Percentiles rank a stretch among this genome's conserved stretches.
Evolutionary conservation across 768 basidiomycete genomes (phyloP).

Genomic region (Rubroboletus satanas): DNA sequence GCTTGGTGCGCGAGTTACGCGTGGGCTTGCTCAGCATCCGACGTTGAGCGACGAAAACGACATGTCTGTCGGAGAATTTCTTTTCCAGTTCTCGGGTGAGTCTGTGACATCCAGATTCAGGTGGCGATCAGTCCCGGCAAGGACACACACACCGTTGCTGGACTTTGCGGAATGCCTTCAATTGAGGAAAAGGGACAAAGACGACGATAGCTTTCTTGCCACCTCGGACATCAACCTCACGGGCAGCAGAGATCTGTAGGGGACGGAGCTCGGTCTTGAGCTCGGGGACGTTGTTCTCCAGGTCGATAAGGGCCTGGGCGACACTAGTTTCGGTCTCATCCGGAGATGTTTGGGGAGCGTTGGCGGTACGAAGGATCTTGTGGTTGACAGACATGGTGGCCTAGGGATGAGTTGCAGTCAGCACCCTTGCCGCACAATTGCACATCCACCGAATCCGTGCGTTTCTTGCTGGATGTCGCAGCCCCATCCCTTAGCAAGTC

Average conservation of each 20-base stretch:
- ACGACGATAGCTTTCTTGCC: conserved; percentile 99
- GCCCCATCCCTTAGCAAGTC: conserved; percentile 20
- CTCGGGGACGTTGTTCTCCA: conserved; percentile 97
- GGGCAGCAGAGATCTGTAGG: conserved; percentile 96
- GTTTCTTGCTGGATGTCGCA: conserved; percentile 19
- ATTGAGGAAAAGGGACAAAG: conserved; percentile 94
- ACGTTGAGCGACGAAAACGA: conserved; percentile 98
- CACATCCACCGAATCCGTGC: conserved; percentile 56
- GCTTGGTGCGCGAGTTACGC: conserved; percentile 85
- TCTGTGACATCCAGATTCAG: conserved; percentile 41
- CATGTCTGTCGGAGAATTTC: conserved; percentile 99
- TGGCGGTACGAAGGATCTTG: conserved; percentile 96
- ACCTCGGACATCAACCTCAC: conserved; percentile 97
- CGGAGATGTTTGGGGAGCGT: conserved; percentile 84
- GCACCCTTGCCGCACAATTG: conserved; percentile 40
- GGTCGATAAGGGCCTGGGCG: conserved; percentile 94
- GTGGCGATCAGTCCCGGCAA: background rate
- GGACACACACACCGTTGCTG: conserved; percentile 70
- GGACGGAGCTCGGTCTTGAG: conserved; percentile 94
- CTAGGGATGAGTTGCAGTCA: conserved; percentile 26
- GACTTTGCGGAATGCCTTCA: conserved; percentile 98
- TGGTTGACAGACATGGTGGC: conserved; percentile 64
- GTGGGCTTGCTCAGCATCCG: conserved; percentile 97
- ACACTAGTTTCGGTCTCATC: conserved; percentile 89
- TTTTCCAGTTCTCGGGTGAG: conserved; percentile 99